Evolutionary conservation across 305 asterid genomes (phyloP), one percentile per base, ranked within the genome.

Genomic region (Fraxinus albicans): DNA sequence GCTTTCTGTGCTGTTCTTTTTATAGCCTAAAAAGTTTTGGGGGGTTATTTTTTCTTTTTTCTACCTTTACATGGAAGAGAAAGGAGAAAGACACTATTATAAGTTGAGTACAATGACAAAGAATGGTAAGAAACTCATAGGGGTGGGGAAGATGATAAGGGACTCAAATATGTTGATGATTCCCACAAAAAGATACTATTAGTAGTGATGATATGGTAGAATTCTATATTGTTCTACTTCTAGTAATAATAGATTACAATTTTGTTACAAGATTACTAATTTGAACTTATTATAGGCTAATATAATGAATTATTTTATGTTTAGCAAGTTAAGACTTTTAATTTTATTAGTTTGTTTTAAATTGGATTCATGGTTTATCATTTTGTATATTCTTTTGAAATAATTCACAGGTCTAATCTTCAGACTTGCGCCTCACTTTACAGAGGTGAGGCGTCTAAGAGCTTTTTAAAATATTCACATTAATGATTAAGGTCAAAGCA

Each of bases 401-500:
- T 27, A 67, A 8, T 67, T 67, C 74, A 27, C 72, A 2, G 36
- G 25, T 13, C 73, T 25, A 27, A 9, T 3, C 38, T 67, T 23
- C 36, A 67, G 36, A 35, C 73, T 67, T 29, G 38, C 17, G 3
- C 74, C 8, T 67, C 38, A 29, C 74, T 19, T 67, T 29, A 27
- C 35, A 27, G 13, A 25, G 36, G 36, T 25, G 31, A 67, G 6
- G 12, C 9, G 0, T 29, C 36, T 27, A 27, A 3, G 8, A 8
- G 72, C 31, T 25, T 63, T 63, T 23, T 25, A 10, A 6, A 1
- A 21, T 27, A 27, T 67, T 67, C 74, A 27, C 29, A 67, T 67
- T 10, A 67, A 67, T 27, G 36, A 67, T 27, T 9, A 67, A 27
- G 34, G 36, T 17, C 80, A 73, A 84, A 83, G 35, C 77, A 73